Evolutionary conservation across 139 green algal genomes (phyloP), one percentile per base, ranked within the genome.

Genomic region (Coccomyxa sp.): DNA sequence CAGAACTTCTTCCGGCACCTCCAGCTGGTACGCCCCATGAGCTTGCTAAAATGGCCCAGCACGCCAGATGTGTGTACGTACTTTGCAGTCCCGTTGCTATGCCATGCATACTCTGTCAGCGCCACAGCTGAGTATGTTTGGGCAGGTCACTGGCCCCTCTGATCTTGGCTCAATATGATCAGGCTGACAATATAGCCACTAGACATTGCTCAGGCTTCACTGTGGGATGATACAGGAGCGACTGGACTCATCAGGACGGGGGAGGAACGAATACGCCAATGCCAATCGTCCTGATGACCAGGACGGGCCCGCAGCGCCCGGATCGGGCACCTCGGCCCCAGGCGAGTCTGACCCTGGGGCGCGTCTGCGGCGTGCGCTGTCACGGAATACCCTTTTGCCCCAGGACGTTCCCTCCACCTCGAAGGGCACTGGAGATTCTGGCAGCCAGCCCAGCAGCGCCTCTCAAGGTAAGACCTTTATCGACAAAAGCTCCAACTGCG

Each of bases 1-100:
- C 64, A 71, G n/a, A 71, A 71, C 64, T 71, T 38, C 64, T 71
- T 71, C n/a, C 29, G 29, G 24, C n/a, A 71, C 64, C 64, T 71
- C 24, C 18, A 64, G 50, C 50, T 64, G 50, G 50, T 64, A 22
- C 27, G 50, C 50, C 50, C 50, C 50, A 31, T 18, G 22, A 64
- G 1, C 50, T 31, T 22, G 50, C 50, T 31, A 5, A 64, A 7
- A 64, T 64, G 50, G 1, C 50, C 5, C 18, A 64, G 27, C 22
- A 64, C 50, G 50, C 27, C 50, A 64, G 27, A 64, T 31, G 50
- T 64, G 50, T 18, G 4, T 22, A 58, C 14, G 10, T 10, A 27
- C 44, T 58, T 10, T 58, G 44, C 44, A 10, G 10, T 58, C 50
- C 5, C 50, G 27, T 6, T 64, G 50, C 5, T 7, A 1, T 64